Base-by-base conservation (phyloP, 176 grass and related monocot species). In the Phoenix dactylifera region DNA sequence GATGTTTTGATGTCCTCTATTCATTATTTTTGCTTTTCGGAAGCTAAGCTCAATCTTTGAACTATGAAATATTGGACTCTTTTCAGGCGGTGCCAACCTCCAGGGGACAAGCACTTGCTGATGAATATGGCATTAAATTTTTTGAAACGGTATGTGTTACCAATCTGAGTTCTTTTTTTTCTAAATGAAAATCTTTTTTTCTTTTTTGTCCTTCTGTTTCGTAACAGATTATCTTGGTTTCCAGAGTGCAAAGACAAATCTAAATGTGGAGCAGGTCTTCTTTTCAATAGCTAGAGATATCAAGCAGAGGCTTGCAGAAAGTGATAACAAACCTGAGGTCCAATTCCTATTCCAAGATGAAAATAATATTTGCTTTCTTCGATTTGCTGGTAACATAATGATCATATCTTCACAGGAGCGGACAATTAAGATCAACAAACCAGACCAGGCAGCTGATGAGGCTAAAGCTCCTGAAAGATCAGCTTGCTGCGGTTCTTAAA, bases 181-280 rank as follows among this genome's bases (percentile, higher is more conserved):
- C 1, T 25, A 39, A 39, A 7, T 12, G 9, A 44, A 44, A 44
- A 2, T 10, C 7, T 44, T 44, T 14, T 44, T 12, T 30, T 30
- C 6, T 7, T 30, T 28, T 12, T 3, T 3, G 0, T 12, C 1
- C 1, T 44, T 44, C 2, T 10, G 7, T 44, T 44, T 44, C 9
- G 2, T 44, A 44, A 44, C 35, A 44, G 35, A 14, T 44, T 44
- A 2, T 44, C 35, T 44, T 10, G 35, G 35, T 44, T 44, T 6
- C 12, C 77, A 85, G 85, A 89, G 85, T 77, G 85, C 80, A 32
- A 89, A 89, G 80, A 89, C 85, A 65, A 89, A 89, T 72, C 73
- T 89, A 49, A 89, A 89, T 56, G 85, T 89, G 15, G 85, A 89
- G 56, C 73, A 89, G 69, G 85, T 89, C 69, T 89, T 89, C 73